Conservation (phyloP, 306 rosid species). For the Lotus japonicus region DNA sequence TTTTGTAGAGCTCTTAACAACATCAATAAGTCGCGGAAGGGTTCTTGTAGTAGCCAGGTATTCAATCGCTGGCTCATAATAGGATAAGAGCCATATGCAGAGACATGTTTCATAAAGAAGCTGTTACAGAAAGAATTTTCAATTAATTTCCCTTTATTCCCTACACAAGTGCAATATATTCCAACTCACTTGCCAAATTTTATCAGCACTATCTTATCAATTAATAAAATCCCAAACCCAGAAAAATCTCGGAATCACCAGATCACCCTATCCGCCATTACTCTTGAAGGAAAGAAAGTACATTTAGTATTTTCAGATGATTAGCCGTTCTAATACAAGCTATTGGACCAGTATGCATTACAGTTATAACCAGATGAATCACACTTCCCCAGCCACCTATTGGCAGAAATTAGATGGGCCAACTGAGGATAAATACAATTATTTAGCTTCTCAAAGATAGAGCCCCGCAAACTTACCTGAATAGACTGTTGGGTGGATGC, state of each 20-base stretch:
- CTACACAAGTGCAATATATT: not conserved
- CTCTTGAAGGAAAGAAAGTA: not conserved
- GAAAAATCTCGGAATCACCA: not conserved
- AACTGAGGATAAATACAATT: not conserved
- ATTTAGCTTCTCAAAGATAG: not conserved
- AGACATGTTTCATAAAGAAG: constrained; percentile 86
- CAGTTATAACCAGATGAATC: not conserved
- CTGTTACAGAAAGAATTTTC: constrained; percentile 40
- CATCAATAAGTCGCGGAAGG: constrained; percentile 74
- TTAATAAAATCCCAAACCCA: not conserved
- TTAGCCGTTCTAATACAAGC: not conserved
- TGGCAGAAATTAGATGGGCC: not conserved
- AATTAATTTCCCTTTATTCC: constrained; percentile 7
- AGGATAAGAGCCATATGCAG: constrained; percentile 87
- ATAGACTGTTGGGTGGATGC: constrained; percentile 91
- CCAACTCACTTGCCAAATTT: not conserved
- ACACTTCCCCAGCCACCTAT: constrained; percentile 7
- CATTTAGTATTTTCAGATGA: constrained; percentile 2
- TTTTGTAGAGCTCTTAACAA: constrained; percentile 83
- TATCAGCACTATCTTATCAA: not conserved
- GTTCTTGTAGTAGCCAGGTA: constrained; percentile 79
- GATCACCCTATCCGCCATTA: not conserved
- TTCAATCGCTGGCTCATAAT: constrained; percentile 84
- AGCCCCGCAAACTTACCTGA: constrained; percentile 46
- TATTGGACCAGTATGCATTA: constrained; percentile 1